A percentile compares a stretch with the other conserved stretches of the same genome.
These are phyloP conservation scores for Cryomyces minteri DNA, from an alignment of 495 filamentous ascomycete genomes.

Conservation along the genomic window DNA sequence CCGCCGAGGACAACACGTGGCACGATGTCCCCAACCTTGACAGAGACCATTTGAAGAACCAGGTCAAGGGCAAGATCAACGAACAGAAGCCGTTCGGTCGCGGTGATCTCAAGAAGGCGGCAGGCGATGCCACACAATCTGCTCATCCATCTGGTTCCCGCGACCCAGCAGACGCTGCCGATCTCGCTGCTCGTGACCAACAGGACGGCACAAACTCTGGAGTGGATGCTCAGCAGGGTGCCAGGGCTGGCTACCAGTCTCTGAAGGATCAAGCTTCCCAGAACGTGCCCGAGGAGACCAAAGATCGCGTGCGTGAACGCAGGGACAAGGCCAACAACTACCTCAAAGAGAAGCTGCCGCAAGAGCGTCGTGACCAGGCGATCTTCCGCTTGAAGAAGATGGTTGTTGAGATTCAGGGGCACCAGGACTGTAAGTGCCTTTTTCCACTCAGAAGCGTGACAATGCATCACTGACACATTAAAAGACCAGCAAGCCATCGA, in stretches of 20 bases:
- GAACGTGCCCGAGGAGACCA: constrained; percentile 42
- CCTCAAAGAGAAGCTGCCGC: constrained; percentile 62
- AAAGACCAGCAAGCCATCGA: constrained; percentile 69
- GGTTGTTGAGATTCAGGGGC: constrained; percentile 86
- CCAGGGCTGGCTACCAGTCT: constrained; percentile 27
- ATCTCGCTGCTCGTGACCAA: constrained; percentile 26
- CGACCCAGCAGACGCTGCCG: constrained; percentile 29
- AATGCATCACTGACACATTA: constrained; percentile 4
- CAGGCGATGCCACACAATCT: constrained; percentile 34
- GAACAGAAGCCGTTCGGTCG: constrained; percentile 38
- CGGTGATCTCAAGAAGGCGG: constrained; percentile 33
- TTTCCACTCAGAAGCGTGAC: neutral
- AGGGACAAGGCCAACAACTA: constrained; percentile 50
- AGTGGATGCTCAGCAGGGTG: constrained; percentile 34
- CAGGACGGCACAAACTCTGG: constrained; percentile 27
- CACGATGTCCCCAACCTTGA: constrained; percentile 72
- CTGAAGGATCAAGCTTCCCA: constrained; percentile 29
- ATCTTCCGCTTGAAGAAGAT: constrained; percentile 96
- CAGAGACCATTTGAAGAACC: constrained; percentile 47
- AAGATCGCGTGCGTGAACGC: constrained; percentile 35
- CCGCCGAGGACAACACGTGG: constrained; percentile 85
- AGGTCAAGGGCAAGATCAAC: constrained; percentile 40
- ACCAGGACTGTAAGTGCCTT: constrained; percentile 56
- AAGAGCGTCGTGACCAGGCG: constrained; percentile 85
- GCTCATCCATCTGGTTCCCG: constrained; percentile 31